phyloP scores from a whole-genome alignment of 2,329 filamentous ascomycete genomes.

The Phoma sp. region DNA sequence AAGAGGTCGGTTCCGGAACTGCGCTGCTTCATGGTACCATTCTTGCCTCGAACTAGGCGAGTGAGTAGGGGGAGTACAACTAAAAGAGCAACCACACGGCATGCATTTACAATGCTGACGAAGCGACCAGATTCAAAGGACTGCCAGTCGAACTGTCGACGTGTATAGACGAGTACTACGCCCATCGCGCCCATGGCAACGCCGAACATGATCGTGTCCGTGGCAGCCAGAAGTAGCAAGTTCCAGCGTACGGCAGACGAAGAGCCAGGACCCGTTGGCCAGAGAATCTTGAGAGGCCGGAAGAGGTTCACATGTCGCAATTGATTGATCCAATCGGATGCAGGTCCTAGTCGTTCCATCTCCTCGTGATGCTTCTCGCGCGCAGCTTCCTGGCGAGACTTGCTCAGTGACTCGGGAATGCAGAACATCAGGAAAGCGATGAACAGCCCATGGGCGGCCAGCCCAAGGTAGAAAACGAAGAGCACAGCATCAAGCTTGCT shows the following conservation, averaged over 20 bases:
- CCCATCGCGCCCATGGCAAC: constrained; percentile 79
- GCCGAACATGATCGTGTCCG: constrained; percentile 83
- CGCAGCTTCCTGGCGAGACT: constrained; percentile 71
- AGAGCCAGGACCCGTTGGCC: constrained; percentile 70
- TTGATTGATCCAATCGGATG: constrained; percentile 53
- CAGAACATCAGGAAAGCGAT: constrained; percentile 72
- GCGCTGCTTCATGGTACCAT: constrained; percentile 45
- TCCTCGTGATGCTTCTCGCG: constrained; percentile 67
- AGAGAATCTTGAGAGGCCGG: constrained; percentile 77
- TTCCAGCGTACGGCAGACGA: constrained; percentile 72
- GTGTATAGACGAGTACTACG: constrained; percentile 84
- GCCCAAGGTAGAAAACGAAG: constrained; percentile 81
- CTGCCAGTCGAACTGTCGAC: constrained; percentile 81
- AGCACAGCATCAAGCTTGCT: constrained; percentile 72
- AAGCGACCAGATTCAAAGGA: constrained; percentile 81
- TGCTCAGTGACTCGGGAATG: constrained; percentile 84
- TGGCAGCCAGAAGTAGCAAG: constrained; percentile 76
- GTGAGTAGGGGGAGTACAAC: constrained; percentile 77
- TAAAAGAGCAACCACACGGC: constrained; percentile 77
- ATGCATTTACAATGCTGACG: constrained; percentile 77
- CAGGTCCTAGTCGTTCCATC: constrained; percentile 41
- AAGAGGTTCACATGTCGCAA: constrained; percentile 67
- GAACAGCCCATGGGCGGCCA: constrained; percentile 76
- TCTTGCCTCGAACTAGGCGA: constrained; percentile 70
- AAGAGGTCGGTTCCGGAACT: constrained; percentile 73